These are phyloP conservation scores for Mycosphaerella arachidis DNA, from an alignment of 2,329 filamentous ascomycete species.

Conservation along the genomic window DNA sequence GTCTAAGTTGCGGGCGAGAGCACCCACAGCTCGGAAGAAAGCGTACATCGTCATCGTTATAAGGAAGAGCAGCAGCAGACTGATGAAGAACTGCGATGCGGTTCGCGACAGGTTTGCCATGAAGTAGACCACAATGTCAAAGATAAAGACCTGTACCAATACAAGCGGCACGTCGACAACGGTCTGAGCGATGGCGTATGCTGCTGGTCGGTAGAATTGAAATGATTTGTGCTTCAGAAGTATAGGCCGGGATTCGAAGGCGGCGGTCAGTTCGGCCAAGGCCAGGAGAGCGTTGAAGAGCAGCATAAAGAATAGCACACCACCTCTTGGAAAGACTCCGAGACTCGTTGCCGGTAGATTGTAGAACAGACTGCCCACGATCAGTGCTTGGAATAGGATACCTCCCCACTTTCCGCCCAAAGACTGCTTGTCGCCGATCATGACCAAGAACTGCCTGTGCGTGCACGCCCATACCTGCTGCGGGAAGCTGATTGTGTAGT, in stretches of 20 bases:
- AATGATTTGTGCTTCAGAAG: constrained; percentile 86
- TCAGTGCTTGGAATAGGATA: constrained; percentile 51
- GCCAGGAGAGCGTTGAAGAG: constrained; percentile 58
- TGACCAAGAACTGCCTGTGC: constrained; percentile 59
- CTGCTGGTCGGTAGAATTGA: constrained; percentile 81
- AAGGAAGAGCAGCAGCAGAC: constrained; percentile 68
- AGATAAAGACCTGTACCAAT: constrained; percentile 53
- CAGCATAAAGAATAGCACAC: constrained; percentile 79
- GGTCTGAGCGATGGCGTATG: constrained; percentile 81
- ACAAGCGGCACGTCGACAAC: constrained; percentile 81
- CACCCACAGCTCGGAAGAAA: constrained; percentile 77
- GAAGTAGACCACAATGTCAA: constrained; percentile 70
- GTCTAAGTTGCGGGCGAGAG: constrained; percentile 61
- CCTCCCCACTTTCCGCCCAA: constrained; percentile 59
- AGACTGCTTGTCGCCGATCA: constrained; percentile 60
- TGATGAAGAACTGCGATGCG: constrained; percentile 76
- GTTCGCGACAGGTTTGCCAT: constrained; percentile 74
- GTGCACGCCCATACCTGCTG: constrained; percentile 56
- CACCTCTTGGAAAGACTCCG: constrained; percentile 73
- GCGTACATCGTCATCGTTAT: constrained; percentile 76
- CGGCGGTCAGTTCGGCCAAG: constrained; percentile 61
- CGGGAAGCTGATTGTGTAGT: constrained; percentile 51
- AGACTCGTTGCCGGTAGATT: constrained; percentile 59
- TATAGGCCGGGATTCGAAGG: constrained; percentile 56
- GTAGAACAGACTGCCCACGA: constrained; percentile 76